Base-by-base conservation (phyloP, 1,139 yeast genomes). In the Saccharomycopsis phalli region DNA sequence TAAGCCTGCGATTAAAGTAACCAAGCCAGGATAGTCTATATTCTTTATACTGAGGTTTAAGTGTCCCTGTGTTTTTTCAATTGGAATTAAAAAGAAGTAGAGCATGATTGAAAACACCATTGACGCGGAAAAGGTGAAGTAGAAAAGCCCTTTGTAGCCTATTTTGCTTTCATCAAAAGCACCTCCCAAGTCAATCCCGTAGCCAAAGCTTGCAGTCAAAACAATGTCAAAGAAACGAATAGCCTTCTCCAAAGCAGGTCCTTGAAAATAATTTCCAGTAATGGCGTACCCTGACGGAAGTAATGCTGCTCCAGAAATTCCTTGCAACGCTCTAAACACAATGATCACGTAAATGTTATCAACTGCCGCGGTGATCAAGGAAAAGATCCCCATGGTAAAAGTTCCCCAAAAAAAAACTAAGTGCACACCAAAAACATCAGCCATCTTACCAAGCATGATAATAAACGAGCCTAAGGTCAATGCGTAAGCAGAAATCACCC, bases 401-500 rank as follows among this genome's bases (percentile, higher is more conserved):
- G 10, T 22, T 4, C 56, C 56, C 14, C 37, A 13, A 29, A 44
- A 36, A 36, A 51, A 60, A 5, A 55, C 48, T 16, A 40, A 47
- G 43, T 60, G 55, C 5, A 56, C 54, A 5, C 66, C 66, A 7
- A 58, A 21, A 8, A 58, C 50, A 42, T 61, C 65, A 5, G 56
- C 58, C 2, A 61, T 22, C 34, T 61, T 58, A n/a, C 66, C 66
- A 22, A 54, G 51, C 5, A 61, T n/a, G 17, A 61, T 49, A 33
- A 61, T 60, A 42, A 61, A 61, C 0, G 63, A 51, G 2, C 62
- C 62, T 27, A 58, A 47, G 1, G 64, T 58, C 10, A 61, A 43
- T 1, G 63, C 55, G 49, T 61, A 61, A 0, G 58, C 61, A 5
- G 65, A 57, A 14, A 61, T 38, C 2, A 55, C 57, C 66, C 66